These are phyloP conservation scores for Cercospora canescens DNA, from an alignment of 2,329 filamentous ascomycete species.

Conservation along the genomic window DNA sequence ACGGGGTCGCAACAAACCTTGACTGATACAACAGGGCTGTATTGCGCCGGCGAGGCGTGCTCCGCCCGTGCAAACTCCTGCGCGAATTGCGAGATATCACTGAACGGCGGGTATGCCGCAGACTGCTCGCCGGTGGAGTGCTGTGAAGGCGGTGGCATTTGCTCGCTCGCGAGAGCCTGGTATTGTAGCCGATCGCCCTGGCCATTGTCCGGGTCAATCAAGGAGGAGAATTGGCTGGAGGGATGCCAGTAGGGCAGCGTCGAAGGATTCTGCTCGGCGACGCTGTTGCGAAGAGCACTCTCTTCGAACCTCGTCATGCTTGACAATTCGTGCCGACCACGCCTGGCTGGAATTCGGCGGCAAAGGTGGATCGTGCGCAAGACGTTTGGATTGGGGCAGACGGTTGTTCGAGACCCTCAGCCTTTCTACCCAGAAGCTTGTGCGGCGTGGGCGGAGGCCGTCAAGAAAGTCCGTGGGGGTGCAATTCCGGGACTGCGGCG, in stretches of 20 bases:
- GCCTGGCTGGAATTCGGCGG: background rate
- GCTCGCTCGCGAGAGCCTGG: slow-evolving; percentile 7
- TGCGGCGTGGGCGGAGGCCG: background rate
- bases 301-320: slow-evolving; percentile 27
- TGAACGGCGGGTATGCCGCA: background rate
- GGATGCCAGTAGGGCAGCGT: slow-evolving; percentile 28
- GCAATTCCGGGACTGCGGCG: background rate
- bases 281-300: slow-evolving; percentile 26
- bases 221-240: slow-evolving; percentile 26
- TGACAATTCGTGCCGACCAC: background rate
- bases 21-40: slow-evolving; percentile 16
- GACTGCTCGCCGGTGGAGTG: background rate
- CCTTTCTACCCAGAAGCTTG: background rate
- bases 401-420: background rate
- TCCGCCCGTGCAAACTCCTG: background rate
- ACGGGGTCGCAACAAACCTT: slow-evolving; percentile 1
- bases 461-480: background rate
- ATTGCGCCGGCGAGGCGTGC: slow-evolving; percentile 6
- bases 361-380: background rate
- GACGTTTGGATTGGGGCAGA: background rate
- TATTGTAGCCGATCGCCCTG: slow-evolving; percentile 1
- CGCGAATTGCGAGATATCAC: slow-evolving; percentile 5
- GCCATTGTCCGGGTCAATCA: slow-evolving; percentile 24
- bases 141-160: slow-evolving; percentile 7
- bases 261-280: slow-evolving; percentile 15